Base-by-base conservation (phyloP, 768 basidiomycete genomes). In the Naganishia friedmannii region DNA sequence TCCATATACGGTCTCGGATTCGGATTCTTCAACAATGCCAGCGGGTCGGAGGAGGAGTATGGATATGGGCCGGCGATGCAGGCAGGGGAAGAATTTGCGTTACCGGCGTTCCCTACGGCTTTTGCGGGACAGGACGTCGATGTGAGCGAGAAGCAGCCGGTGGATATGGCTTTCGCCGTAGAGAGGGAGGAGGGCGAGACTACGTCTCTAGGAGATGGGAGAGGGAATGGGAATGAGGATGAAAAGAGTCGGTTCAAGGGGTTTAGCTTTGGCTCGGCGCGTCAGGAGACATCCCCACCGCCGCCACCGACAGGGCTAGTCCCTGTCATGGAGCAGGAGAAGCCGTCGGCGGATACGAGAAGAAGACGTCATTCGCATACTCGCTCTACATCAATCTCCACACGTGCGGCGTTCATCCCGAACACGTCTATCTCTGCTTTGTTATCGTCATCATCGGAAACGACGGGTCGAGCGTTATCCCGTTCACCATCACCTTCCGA, bases 311-410 rank as follows among this genome's bases (percentile, higher is more conserved):
- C 57, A 39, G 34, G 15, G 15, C 32, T n/a, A 13, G n/a, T 31
- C 5, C 7, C 57, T 0, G 28, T 13, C 19, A 23, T 17, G 12
- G 23, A 39, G 42, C 42, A 42, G 42, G 42, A 42, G 42, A 42
- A 10, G 12, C 39, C 60, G 2, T 1, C 37, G 17, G 5, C 26
- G 26, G 37, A 63, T 26, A 26, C 19, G n/a, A 51, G n/a, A 26
- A 21, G 32, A 28, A 63, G 39, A 45, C 60, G 60, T 15, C 60
- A 63, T 26, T 63, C 60, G 6, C 60, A 63, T 45, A 63, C 60
- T 0, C 60, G 60, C 29, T 63, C 60, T 23, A 63, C 60, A 42
- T 63, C 60, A 3, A 63, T 63, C 42, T 63, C 60, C 60, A 63
- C 60, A 17, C 60, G 60, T 13, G 60, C 60, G 8, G 29, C 60